phyloP scores from a whole-genome alignment of 2,329 filamentous ascomycete genomes.

The Clonostachys sp. region DNA sequence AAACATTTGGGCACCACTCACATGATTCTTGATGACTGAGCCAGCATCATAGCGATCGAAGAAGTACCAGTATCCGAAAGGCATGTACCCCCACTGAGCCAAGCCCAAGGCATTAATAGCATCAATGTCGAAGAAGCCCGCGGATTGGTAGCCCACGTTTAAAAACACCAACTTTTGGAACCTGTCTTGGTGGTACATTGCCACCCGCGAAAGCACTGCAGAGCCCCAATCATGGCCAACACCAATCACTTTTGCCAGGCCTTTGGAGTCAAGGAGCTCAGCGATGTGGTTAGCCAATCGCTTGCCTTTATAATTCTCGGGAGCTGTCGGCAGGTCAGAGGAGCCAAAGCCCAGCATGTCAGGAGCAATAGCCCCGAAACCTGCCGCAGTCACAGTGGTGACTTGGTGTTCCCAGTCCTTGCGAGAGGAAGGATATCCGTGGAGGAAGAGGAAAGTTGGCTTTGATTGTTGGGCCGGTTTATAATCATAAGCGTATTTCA shows the following conservation, averaged over 20 bases:
- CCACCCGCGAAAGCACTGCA: conserved; percentile 19
- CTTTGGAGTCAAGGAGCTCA: conserved; percentile 20
- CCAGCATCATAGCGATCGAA: conserved; percentile 9
- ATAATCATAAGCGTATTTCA: conserved; percentile 15
- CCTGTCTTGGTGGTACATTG: conserved; percentile 14
- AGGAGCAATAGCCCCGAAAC: conserved; percentile 34
- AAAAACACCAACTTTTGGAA: conserved; percentile 14
- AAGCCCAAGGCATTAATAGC: conserved; percentile 5
- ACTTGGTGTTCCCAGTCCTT: conserved; percentile 37
- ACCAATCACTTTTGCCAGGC: conserved; percentile 32
- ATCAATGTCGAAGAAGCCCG: conserved; percentile 7
- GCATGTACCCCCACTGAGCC: conserved; percentile 6
- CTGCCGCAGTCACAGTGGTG: conserved; percentile 18
- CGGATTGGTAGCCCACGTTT: conserved; percentile 5
- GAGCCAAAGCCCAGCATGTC: conserved; percentile 34
- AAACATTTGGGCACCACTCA: not conserved
- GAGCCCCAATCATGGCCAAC: conserved; percentile 28
- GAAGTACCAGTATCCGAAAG: conserved; percentile 11
- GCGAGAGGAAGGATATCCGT: conserved; percentile 41
- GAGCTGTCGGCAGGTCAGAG: conserved; percentile 19
- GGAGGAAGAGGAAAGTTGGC: conserved; percentile 37
- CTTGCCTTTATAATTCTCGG: conserved; percentile 19
- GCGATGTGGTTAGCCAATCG: conserved; percentile 22
- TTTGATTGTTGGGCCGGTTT: conserved; percentile 8
- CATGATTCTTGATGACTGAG: conserved; percentile 3